Percentiles rank a stretch among this genome's conserved stretches.
These are phyloP conservation scores for Rosa multiflora DNA, from an alignment of 306 rosid species.

Conservation along the genomic window DNA sequence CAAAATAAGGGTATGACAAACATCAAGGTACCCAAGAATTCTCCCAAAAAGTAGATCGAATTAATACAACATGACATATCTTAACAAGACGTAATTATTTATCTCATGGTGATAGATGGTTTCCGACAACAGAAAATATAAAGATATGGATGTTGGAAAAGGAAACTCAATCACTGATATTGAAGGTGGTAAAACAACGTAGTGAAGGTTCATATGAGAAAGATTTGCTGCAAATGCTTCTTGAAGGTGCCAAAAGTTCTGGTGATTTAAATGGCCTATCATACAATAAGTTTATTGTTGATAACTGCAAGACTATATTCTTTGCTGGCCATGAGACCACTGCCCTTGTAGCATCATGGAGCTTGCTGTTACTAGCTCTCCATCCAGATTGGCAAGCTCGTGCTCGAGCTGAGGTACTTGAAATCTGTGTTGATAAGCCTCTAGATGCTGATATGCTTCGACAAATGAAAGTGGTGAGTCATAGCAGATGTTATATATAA, in stretches of 20 bases:
- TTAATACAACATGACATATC: too few relatives aligned
- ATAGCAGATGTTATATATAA: neutral
- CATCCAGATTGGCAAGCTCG: constrained; percentile 40
- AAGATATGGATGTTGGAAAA: constrained; percentile 54
- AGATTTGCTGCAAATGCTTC: constrained; percentile 71
- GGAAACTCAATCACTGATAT: constrained; percentile 44
- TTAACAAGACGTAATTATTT: too few relatives aligned
- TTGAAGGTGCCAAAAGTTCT: constrained; percentile 44
- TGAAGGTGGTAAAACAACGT: constrained; percentile 46
- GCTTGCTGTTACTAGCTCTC: constrained; percentile 30
- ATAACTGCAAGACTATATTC: constrained; percentile 37
- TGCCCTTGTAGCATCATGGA: constrained; percentile 26
- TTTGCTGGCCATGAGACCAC: constrained; percentile 41
- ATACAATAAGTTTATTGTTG: constrained; percentile 48
- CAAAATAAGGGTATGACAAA: too few relatives aligned
- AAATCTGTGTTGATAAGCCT: constrained; percentile 14
- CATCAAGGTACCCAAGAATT: too few relatives aligned
- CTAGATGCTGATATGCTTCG: constrained; percentile 30
- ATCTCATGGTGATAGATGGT: neutral
- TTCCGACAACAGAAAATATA: constrained; percentile 59
- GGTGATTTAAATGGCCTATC: constrained; percentile 20
- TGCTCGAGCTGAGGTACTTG: constrained; percentile 23
- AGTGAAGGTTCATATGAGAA: constrained; percentile 29
- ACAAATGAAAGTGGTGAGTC: constrained; percentile 30
- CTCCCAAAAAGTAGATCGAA: too few relatives aligned